These are phyloP conservation scores for Artemisia tridentata DNA, from an alignment of 129 eudicot genomes.

Conservation along the genomic window DNA sequence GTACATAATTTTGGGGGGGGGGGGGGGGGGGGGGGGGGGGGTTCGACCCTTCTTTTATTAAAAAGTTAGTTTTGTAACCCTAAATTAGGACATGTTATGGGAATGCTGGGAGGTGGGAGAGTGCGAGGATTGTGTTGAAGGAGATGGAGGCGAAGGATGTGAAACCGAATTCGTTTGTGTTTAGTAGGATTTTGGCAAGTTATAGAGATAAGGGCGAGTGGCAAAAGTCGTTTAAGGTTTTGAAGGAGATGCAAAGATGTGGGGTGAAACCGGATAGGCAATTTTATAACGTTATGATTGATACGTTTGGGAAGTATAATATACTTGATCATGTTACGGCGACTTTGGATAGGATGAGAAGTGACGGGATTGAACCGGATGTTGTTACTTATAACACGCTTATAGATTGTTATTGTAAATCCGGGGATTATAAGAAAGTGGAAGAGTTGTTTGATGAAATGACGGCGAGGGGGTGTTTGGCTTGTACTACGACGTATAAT, in stretches of 20 bases:
- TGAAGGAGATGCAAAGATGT: constrained; percentile 79
- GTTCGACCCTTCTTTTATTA: no score
- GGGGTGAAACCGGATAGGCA: constrained; percentile 79
- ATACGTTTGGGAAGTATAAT: constrained; percentile 88
- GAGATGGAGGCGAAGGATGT: constrained; percentile 80
- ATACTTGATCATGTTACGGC: constrained; percentile 84
- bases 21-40: no score
- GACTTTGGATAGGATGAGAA: constrained; percentile 65
- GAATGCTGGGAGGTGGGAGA: constrained; percentile 90
- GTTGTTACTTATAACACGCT: constrained; percentile 87
- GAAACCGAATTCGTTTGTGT: constrained; percentile 68
- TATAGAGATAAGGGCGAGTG: constrained; percentile 89
- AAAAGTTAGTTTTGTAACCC: no score
- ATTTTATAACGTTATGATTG: constrained; percentile 90
- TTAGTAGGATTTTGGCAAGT: constrained; percentile 69
- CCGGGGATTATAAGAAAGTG: constrained; percentile 66
- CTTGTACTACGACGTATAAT: constrained; percentile 81
- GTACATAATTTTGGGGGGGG: no score
- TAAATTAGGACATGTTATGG: no score
- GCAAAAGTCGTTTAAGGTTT: constrained; percentile 84
- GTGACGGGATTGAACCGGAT: constrained; percentile 87
- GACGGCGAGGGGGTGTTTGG: constrained; percentile 68
- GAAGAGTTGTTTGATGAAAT: constrained; percentile 71
- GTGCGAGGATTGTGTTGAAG: constrained; percentile 85
- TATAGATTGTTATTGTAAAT: constrained; percentile 83